Base-by-base conservation (phyloP, 2,329 filamentous ascomycete genomes). In the Nakataea oryzae region DNA sequence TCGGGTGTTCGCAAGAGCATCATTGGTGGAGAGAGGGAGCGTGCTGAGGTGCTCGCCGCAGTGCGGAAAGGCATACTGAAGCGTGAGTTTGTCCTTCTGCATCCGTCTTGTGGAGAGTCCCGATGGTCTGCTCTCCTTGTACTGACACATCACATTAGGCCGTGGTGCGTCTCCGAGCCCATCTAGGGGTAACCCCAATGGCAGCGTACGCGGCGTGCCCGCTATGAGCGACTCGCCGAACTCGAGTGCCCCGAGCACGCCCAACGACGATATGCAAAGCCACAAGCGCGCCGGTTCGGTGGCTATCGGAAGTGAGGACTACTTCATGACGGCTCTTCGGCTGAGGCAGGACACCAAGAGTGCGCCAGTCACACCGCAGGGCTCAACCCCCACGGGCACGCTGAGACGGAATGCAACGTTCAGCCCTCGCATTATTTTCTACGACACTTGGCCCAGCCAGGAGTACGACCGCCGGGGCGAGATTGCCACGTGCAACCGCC, bases 391-490 rank as follows among this genome's bases (percentile, higher is more conserved):
- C 50, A 56, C 50, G 30, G 85, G 86, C 26, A 75, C 76, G n/a
- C 71, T 77, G 59, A 88, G 86, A 74, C 82, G 85, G 32, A 84
- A 80, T 67, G 83, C 86, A 1, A 88, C 85, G 0, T 99, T 97
- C 75, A 97, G 92, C 70, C 93, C 93, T 58, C 86, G 93, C 54
- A 91, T 97, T 60, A 86, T 96, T 65, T 97, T 97, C 73, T 87
- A 97, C 73, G 95, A 99, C 71, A 97, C 93, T 9, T 99, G 93
- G 92, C 92, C 93, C 2, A 91, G 88, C 71, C 89, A 90, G 69
- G 95, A 99, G 74, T 99, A 99, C 71, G 95, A 99, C 74, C 90
- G 95, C 65, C 87, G 95, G 61, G 95, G 95, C 62, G 95, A 99
- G 64, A 90, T 97, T 76, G 93, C 95, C 13, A 99, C 95, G 1